Evolutionary conservation across 495 filamentous ascomycete genomes (phyloP), one percentile per base, ranked within the genome.

Genomic region (Penicillium fimorum): DNA sequence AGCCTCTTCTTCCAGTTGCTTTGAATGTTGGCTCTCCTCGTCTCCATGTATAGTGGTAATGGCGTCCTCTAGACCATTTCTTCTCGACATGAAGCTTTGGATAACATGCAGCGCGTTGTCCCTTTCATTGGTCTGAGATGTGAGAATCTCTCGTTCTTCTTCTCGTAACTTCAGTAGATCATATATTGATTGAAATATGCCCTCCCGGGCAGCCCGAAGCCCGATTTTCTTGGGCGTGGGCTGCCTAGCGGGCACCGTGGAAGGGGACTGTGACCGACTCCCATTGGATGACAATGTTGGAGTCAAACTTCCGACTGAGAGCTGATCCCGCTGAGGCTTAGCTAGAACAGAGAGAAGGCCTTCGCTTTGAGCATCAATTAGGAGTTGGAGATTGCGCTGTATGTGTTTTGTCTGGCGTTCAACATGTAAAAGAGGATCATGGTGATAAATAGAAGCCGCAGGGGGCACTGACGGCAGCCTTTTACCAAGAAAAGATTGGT

Each of bases 281-380:
- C 50, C 61, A 51, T 57, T 61, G 17, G 59, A 69, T 8, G 35
- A 17, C 3, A 52, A 57, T 60, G 30, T 50, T 44, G 80, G 75
- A 22, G 78, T 84, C 47, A 67, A 73, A 58, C 77, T 83, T 42
- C 76, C 78, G 49, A 73, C 73, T 22, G 83, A 79, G 9, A 68
- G 56, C 55, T 77, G 74, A 33, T 74, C 65, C 50, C 65, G 22
- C 57, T 61, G 58, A 22, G 70, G 63, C 13, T 55, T 65, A 37
- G 64, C 63, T 1, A 84, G 71, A 10, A 83, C 83, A 51, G 79
- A 72, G 3, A 86, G 67, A 37, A 96, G 77, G 25, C 90, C 90
- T 37, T 86, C 82, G 44, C 87, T 86, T 71, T 97, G 93, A 0
- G 89, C 88, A 73, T 97, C 92, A 27, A 97, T 82, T 5, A 96